Evolutionary conservation across 495 filamentous ascomycete species (phyloP), one percentile per base, ranked within the genome.

Genomic region (Immersiella caudata): DNA sequence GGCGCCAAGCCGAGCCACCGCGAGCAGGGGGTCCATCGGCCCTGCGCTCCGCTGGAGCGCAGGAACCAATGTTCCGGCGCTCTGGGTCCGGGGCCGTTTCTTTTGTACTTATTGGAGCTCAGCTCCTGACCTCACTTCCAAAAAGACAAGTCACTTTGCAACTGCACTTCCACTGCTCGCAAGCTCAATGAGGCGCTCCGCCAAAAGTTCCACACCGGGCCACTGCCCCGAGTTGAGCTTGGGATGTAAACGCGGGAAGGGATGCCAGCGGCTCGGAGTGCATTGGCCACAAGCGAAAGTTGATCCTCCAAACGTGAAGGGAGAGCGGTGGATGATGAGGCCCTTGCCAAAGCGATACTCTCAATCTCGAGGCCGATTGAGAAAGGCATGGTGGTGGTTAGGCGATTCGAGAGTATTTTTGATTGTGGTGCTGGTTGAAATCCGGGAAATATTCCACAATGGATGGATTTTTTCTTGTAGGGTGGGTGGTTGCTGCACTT

Each of bases 271-370:
- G 6, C 50, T 54, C 21, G 50, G 50, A 54, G 50, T 54, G 50
- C 50, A 54, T 54, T 54, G 50, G 50, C 50, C 50, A 54, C 16
- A 54, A 54, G 50, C 50, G 50, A 54, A 54, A 54, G 50, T 54
- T 54, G 50, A 54, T 54, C 50, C 50, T n/a, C 50, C 50, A 22
- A 54, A 54, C 50, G 50, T 54, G 50, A 54, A 54, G 50, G 50
- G 50, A 54, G 50, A 54, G 50, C 50, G 50, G 50, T 54, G 50
- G 50, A 54, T 22, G 50, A 54, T 54, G 50, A 54, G 21, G 50
- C 50, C 50, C 50, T 54, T 22, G 50, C 50, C 50, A 54, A 54
- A 18, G 50, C 50, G 50, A 54, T 54, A 54, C 50, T 18, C 50
- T 54, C 50, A 18, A 54, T 54, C 50, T 54, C 50, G 50, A 54